Base-by-base conservation (phyloP, 2,329 filamentous ascomycete species). In the Parafenestella ontariensis region DNA sequence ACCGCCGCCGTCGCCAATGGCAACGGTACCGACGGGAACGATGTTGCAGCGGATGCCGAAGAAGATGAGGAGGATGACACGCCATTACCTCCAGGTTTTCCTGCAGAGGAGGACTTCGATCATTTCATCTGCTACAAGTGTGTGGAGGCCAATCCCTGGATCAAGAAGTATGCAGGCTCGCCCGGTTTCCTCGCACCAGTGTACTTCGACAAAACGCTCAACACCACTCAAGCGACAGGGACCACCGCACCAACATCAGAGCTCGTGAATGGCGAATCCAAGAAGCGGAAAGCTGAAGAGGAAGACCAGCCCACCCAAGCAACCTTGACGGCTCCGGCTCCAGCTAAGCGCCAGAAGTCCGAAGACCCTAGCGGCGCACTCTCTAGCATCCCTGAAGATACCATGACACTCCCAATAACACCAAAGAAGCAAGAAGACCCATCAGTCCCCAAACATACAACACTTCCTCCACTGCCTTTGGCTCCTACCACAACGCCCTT, bases 41-140 rank as follows among this genome's bases (percentile, higher is more conserved):
- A 76, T 17, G 64, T 75, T 40, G 65, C 61, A 39, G 73, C 72
- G 10, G 83, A 84, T 0, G 83, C 85, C 0, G 85, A 86, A 5
- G 85, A 87, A 3, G 79, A 69, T 7, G 77, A 78, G 6, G 77
- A 77, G 2, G 82, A 83, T 1, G 84, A 86, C 24, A 76, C 85
- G 0, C 90, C 91, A 0, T 80, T 91, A 50, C 94, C 94, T 0
- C 87, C 89, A 0, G 92, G 92, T 1, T 99, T 99, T 64, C 95
- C 95, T 0, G 82, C 84, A 0, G 94, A 98, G 66, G 92, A 96
- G 24, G 87, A 89, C 26, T 99, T 99, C 62, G 92, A 96, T 48
- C 86, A 89, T 24, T 89, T 98, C 68, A 84, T 99, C 33, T 99
- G 95, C 80, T 96, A 95, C 80, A 96, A 96, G 72, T 99, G 95